Evolutionary conservation across 352 stramenopile genomes (phyloP).

Genomic region (Poterioochromonas sp.): DNA sequence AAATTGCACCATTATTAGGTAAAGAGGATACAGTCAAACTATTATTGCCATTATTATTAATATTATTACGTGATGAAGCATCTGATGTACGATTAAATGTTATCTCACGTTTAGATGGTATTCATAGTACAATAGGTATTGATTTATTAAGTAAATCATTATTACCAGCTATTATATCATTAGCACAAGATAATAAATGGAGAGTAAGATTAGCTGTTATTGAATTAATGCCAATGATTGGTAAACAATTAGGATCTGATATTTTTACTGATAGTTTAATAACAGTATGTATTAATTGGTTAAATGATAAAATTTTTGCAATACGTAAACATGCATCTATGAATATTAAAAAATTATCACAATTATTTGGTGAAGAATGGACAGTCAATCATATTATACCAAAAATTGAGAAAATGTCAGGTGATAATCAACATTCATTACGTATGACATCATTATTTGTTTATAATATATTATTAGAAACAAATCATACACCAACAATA

Average conservation of each 20-base stretch:
- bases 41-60: slow-evolving; percentile 84
- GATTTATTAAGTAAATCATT: slow-evolving; percentile 91
- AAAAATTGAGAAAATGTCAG: slow-evolving; percentile 81
- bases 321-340: slow-evolving; percentile 89
- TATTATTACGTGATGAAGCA: slow-evolving; percentile 87
- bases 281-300: slow-evolving; percentile 87
- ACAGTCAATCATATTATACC: slow-evolving; percentile 80
- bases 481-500: slow-evolving; percentile 49
- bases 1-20: slow-evolving; percentile 51
- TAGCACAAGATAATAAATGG: slow-evolving; percentile 97
- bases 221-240: slow-evolving; percentile 92
- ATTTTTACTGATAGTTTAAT: slow-evolving; percentile 92
- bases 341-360: slow-evolving; percentile 84
- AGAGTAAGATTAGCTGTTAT: slow-evolving; percentile 94
- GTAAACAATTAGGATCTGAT: slow-evolving; percentile 80
- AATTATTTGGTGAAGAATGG: slow-evolving; percentile 91
- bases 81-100: slow-evolving; percentile 91
- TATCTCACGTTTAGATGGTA: slow-evolving; percentile 89
- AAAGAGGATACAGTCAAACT: slow-evolving; percentile 82
- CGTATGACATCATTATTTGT: slow-evolving; percentile 79
- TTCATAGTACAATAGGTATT: slow-evolving; percentile 93
- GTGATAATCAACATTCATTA: slow-evolving; percentile 83
- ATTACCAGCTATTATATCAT: slow-evolving; percentile 89
- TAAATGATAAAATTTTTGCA: slow-evolving; percentile 90
- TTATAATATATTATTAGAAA: slow-evolving; percentile 60